Conservation (phyloP, 2,329 filamentous ascomycete genomes). For the Colletotrichum graminicola region DNA sequence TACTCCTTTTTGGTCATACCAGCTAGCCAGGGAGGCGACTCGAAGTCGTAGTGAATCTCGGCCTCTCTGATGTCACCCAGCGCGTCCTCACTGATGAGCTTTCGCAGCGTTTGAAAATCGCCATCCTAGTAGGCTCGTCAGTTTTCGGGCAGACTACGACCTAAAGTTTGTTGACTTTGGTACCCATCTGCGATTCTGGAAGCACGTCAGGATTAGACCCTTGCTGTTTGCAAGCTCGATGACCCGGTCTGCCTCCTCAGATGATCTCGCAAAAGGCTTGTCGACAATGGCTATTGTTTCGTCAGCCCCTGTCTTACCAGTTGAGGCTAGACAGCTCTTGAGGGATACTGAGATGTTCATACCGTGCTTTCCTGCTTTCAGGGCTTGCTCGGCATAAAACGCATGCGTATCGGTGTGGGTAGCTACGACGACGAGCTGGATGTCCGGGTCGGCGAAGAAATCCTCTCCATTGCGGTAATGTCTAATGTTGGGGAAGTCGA, state of each 20-base stretch:
- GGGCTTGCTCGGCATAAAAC: conserved; percentile 64
- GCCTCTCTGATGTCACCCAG: conserved; percentile 74
- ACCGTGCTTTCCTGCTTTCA: conserved; percentile 71
- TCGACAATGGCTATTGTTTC: conserved; percentile 67
- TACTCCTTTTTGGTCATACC: conserved; percentile 50
- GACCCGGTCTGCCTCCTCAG: conserved; percentile 67
- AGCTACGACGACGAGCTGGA: conserved; percentile 73
- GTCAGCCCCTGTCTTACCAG: background rate
- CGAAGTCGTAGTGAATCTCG: conserved; percentile 74
- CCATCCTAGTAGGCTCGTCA: conserved; percentile 55
- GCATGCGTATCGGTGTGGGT: conserved; percentile 66
- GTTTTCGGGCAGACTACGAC: background rate
- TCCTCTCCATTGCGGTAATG: conserved; percentile 70
- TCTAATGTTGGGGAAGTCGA: conserved; percentile 63
- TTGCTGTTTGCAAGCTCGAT: conserved; percentile 60
- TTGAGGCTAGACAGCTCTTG: background rate
- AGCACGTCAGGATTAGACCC: conserved; percentile 63
- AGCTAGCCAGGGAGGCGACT: conserved; percentile 55
- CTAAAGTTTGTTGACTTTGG: rapidly evolving
- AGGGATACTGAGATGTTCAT: background rate
- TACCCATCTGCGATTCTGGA: conserved; percentile 55
- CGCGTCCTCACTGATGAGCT: conserved; percentile 64
- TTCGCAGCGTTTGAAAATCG: conserved; percentile 71
- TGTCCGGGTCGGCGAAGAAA: conserved; percentile 67
- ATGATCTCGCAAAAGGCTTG: conserved; percentile 74